phyloP scores from a whole-genome alignment of 371 early-diverging fungal species.

The Zopfochytrium polystomum region DNA sequence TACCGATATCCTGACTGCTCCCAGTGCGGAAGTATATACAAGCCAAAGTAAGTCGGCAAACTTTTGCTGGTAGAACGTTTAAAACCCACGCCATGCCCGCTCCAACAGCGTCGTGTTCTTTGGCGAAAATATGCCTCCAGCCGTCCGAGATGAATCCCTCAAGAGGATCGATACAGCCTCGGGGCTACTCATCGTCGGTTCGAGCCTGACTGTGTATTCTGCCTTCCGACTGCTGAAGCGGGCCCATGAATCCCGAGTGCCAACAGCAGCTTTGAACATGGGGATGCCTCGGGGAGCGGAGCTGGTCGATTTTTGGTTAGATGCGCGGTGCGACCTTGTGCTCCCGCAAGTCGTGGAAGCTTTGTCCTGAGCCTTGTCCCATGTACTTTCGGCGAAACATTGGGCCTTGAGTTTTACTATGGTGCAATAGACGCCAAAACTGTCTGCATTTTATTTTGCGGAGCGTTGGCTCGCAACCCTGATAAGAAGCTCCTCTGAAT shows the following conservation, averaged over 20 bases:
- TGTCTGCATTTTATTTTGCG: too few species aligned
- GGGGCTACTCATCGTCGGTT: slow-evolving; percentile 73
- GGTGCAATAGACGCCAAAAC: too few species aligned
- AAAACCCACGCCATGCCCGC: background rate
- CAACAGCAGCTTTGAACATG: slow-evolving; percentile 67
- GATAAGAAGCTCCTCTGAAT: too few species aligned
- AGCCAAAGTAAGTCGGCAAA: slow-evolving; percentile 30
- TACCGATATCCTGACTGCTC: slow-evolving; percentile 74
- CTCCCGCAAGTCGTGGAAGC: slow-evolving; percentile 11
- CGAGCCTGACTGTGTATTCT: slow-evolving; percentile 78
- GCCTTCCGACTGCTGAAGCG: slow-evolving; percentile 69
- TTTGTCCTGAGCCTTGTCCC: too few species aligned
- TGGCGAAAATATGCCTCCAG: slow-evolving; percentile 74
- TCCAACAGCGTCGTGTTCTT: slow-evolving; percentile 80
- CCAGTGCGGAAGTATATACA: slow-evolving; percentile 49
- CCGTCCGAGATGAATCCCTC: slow-evolving; percentile 52
- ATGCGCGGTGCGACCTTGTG: slow-evolving; percentile 13
- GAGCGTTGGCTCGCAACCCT: too few species aligned
- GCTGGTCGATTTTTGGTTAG: slow-evolving; percentile 40
- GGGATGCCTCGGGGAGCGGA: slow-evolving; percentile 75
- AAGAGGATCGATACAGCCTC: slow-evolving; percentile 53
- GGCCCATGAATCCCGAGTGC: slow-evolving; percentile 59
- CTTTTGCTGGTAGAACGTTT: background rate
- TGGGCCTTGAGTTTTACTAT: too few species aligned
- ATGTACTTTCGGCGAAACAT: too few species aligned